Evolutionary conservation across 2,329 filamentous ascomycete genomes (phyloP), one percentile per base, ranked within the genome.

Genomic region (Apiospora rasikravindrae): DNA sequence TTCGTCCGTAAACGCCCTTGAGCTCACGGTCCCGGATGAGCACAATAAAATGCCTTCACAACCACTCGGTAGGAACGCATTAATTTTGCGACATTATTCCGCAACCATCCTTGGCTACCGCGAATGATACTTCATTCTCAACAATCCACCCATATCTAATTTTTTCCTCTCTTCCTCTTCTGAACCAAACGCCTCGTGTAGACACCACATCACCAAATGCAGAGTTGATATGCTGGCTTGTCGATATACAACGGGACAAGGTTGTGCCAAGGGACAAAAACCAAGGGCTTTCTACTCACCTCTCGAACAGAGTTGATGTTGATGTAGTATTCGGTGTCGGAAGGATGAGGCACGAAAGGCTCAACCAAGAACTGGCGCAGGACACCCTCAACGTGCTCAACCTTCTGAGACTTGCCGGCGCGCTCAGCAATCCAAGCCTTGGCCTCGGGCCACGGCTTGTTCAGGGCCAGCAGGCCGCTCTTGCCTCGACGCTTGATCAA

Each of bases 261-360:
- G 24, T 40, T 13, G n/a, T 5, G n/a, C 22, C 11, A 19, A 5
- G 22, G 22, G 2, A 24, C 40, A n/a, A 33, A n/a, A 64, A 40
- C 6, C 51, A 33, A 33, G 10, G 57, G 22, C 16, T 6, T 22
- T 40, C 24, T 70, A 91, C 95, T 91, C 92, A 98, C 96, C 92
- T 98, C 96, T 89, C 96, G 94, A 81, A 98, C 95, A 75, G 96
- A 98, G 91, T 98, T 96, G 89, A 99, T 99, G 92, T 98, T 98
- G 89, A 99, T 98, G 88, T 99, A 99, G 89, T 98, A 98, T 87
- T 99, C 96, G 76, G 96, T 98, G 84, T 95, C 93, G 80, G 95
- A 90, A 76, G 95, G 93, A 86, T 99, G 96, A 80, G 96, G 96
- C 75, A 98, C 95, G 82, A 99, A 98, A 70, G 96, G 96, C 91